Evolutionary conservation across 176 grass and related monocot genomes (phyloP).

Genomic region (Cenchrus americanus): DNA sequence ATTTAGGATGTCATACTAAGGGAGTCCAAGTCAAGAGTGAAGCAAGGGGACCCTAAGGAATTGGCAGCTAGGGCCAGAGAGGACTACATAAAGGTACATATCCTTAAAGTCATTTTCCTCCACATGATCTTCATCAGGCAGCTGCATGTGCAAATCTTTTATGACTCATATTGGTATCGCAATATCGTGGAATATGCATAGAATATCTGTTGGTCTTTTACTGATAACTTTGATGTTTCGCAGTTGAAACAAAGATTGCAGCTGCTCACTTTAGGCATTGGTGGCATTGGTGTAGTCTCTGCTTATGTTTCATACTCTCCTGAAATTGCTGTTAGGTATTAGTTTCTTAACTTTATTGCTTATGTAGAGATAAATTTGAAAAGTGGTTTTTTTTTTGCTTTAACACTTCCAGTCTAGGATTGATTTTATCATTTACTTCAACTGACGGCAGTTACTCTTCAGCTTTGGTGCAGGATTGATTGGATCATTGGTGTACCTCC

Average conservation of each 20-base stretch:
- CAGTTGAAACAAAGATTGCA: constrained; percentile 94
- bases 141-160: background rate
- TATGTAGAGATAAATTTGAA: constrained; percentile 18
- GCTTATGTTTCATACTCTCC: constrained; percentile 94
- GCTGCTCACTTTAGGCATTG: constrained; percentile 74
- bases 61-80: constrained; percentile 61
- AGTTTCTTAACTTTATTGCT: constrained; percentile 1
- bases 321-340: constrained; percentile 87
- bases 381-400: background rate
- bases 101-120: constrained; percentile 20
- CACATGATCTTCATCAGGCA: background rate
- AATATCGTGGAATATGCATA: constrained; percentile 13
- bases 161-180: background rate
- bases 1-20: constrained; percentile 85
- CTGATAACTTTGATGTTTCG: constrained; percentile 28
- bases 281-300: constrained; percentile 77
- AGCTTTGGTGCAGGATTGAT: constrained; percentile 85
- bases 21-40: constrained; percentile 71
- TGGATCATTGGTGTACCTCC: constrained; percentile 90
- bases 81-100: constrained; percentile 77
- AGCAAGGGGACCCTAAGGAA: constrained; percentile 76
- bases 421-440: background rate
- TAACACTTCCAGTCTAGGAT: background rate
- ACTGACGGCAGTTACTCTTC: constrained; percentile 46
- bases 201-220: background rate